Evolutionary conservation across 805 yeast genomes (phyloP).

Genomic region (Pichia membranifaciens): DNA sequence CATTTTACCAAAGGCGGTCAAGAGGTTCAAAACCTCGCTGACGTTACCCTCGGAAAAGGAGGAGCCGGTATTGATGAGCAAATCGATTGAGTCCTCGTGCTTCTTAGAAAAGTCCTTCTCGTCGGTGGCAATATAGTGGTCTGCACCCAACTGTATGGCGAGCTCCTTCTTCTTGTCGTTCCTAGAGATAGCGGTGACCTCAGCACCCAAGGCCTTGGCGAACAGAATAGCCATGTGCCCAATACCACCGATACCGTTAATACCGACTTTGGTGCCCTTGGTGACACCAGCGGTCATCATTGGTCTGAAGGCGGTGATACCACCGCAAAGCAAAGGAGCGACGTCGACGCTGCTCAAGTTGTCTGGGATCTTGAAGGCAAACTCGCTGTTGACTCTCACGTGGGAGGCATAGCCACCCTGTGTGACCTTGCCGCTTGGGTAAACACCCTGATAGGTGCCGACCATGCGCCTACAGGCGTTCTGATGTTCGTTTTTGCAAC

Average conservation of each 20-base stretch:
- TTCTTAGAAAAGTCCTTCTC: slow-evolving; percentile 38
- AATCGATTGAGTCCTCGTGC: slow-evolving; percentile 35
- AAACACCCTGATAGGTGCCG: slow-evolving; percentile 47
- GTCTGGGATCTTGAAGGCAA: slow-evolving; percentile 46
- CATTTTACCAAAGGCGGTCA: slow-evolving; percentile 31
- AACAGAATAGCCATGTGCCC: slow-evolving; percentile 44
- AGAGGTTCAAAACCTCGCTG: slow-evolving; percentile 21
- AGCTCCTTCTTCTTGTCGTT: slow-evolving; percentile 42
- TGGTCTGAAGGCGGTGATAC: slow-evolving; percentile 50
- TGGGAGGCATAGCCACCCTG: slow-evolving; percentile 50
- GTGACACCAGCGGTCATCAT: slow-evolving; percentile 37
- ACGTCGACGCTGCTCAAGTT: slow-evolving; percentile 35
- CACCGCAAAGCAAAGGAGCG: slow-evolving; percentile 55
- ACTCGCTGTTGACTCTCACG: slow-evolving; percentile 37
- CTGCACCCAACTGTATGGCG: slow-evolving; percentile 47
- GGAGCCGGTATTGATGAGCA: slow-evolving; percentile 45
- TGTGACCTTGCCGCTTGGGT: slow-evolving; percentile 38
- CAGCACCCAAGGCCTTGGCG: slow-evolving; percentile 56
- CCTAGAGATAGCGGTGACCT: slow-evolving; percentile 53
- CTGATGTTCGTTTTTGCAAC: slow-evolving; percentile 35
- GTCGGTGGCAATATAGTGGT: slow-evolving; percentile 47
- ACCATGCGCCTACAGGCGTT: slow-evolving; percentile 45
- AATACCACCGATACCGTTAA: slow-evolving; percentile 43
- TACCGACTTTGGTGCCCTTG: slow-evolving; percentile 46
- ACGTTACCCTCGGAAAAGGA: slow-evolving; percentile 30